Conservation (phyloP, 2,329 filamentous ascomycete species). For the Aspergillus melleus region DNA sequence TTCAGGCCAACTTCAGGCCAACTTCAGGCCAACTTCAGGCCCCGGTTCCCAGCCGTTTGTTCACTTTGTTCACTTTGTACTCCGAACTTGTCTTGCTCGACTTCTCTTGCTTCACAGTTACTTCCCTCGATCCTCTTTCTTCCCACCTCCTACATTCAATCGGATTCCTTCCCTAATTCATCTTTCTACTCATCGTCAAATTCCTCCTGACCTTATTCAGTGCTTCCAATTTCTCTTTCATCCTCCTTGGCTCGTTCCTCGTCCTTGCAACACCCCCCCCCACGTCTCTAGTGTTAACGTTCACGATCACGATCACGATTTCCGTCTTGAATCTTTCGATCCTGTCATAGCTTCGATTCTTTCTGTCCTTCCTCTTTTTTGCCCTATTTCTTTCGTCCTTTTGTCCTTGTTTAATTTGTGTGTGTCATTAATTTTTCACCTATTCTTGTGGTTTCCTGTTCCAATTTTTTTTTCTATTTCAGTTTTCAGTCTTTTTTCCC, state of each 20-base stretch:
- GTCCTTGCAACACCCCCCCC: not conserved
- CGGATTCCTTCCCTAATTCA: not conserved
- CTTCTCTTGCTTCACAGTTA: not conserved
- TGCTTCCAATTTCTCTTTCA: not conserved
- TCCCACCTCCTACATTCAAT: not conserved
- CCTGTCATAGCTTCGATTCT: slow-evolving; percentile 7
- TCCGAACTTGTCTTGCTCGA: not conserved
- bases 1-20: not conserved
- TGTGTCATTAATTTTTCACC: slow-evolving; percentile 5
- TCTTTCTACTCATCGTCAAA: not conserved
- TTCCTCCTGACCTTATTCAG: not conserved
- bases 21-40: not conserved
- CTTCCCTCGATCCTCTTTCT: not conserved
- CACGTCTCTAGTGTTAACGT: slow-evolving; percentile 12
- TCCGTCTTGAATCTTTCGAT: slow-evolving; percentile 11
- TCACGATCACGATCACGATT: slow-evolving; percentile 28
- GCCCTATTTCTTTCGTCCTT: not conserved
- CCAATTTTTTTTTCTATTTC: slow-evolving; percentile 11
- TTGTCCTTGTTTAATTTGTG: slow-evolving; percentile 11
- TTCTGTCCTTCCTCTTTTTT: slow-evolving; percentile 2
- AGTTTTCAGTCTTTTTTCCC: slow-evolving; percentile 7
- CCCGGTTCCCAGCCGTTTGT: not conserved
- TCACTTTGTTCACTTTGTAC: not conserved
- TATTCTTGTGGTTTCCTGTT: not conserved
- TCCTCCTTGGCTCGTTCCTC: not conserved